Conservation (phyloP, 768 basidiomycete genomes). For the Pleurotus citrinopileatus region DNA sequence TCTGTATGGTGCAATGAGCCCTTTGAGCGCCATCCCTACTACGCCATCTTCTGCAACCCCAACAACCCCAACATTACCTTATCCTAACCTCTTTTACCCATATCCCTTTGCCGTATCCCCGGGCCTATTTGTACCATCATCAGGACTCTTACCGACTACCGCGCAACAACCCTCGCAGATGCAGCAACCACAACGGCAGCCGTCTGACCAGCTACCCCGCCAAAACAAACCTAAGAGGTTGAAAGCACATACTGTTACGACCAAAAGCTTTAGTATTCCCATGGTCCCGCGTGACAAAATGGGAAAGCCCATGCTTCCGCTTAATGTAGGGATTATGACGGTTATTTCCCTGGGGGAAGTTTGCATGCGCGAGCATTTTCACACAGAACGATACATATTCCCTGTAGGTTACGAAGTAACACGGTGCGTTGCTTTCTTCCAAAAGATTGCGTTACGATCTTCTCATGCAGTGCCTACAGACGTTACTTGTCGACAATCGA, state of each 20-base stretch:
- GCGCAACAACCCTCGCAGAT: conserved; percentile 5
- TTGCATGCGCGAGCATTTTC: conserved; percentile 81
- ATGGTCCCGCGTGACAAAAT: conserved; percentile 73
- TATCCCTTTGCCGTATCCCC: conserved; percentile 35
- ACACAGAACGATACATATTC: conserved; percentile 86
- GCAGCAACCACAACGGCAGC: conserved; percentile 19
- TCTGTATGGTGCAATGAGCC: conserved; percentile 26
- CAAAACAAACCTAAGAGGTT: conserved; percentile 71
- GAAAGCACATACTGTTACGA: conserved; percentile 79
- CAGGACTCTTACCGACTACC: conserved; percentile 23
- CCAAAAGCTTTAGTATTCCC: conserved; percentile 75
- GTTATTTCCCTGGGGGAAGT: conserved; percentile 72
- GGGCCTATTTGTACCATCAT: conserved; percentile 31
- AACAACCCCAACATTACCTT: conserved; percentile 32
- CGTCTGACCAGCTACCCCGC: conserved; percentile 35
- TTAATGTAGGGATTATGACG: conserved; percentile 87
- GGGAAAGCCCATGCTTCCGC: conserved; percentile 68
- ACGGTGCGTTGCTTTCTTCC: conserved; percentile 40
- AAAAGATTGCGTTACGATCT: conserved; percentile 3
- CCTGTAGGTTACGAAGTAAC: conserved; percentile 85
- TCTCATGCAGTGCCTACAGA: conserved; percentile 30
- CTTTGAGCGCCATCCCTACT: conserved; percentile 16
- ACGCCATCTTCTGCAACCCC: conserved; percentile 38
- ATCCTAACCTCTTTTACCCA: conserved; percentile 43
- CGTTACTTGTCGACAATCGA: conserved; percentile 79